phyloP scores from a whole-genome alignment of 179 eudicot species.

The Camellia oleifera region DNA sequence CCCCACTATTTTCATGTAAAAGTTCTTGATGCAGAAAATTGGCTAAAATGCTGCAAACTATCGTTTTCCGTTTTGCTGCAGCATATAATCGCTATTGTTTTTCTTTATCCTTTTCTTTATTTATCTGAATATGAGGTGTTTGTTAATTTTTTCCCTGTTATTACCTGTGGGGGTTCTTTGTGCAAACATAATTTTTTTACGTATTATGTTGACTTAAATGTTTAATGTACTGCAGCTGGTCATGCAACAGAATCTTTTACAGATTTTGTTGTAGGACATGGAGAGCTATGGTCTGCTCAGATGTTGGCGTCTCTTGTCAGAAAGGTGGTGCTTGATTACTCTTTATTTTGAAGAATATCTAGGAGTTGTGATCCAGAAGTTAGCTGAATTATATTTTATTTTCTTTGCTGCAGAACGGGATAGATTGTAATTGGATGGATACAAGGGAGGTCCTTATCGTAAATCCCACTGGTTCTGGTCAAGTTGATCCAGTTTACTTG shows the following conservation, averaged over 20 bases:
- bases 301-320: slow-evolving; percentile 66
- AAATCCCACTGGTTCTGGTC: slow-evolving; percentile 75
- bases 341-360: slow-evolving; percentile 8
- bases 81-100: not conserved
- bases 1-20: no score
- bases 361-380: not conserved
- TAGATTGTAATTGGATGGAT: slow-evolving; percentile 94
- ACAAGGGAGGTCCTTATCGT: slow-evolving; percentile 95
- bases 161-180: not conserved
- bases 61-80: no score
- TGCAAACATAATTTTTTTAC: not conserved
- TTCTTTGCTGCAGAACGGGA: slow-evolving; percentile 53
- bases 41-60: no score
- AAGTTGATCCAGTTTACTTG: slow-evolving; percentile 89
- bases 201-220: not conserved
- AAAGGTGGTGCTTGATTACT: slow-evolving; percentile 48
- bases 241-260: slow-evolving; percentile 94
- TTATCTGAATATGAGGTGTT: not conserved
- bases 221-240: slow-evolving; percentile 62
- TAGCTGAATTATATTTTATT: not conserved
- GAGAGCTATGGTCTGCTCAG: slow-evolving; percentile 97
- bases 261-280: slow-evolving; percentile 95
- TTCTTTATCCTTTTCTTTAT: not conserved
- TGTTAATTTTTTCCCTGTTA: not conserved
- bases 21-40: no score